A percentile compares a stretch with the other conserved stretches of the same genome.
phyloP scores from a whole-genome alignment of 2,329 filamentous ascomycete genomes.

The Ascosphaera pollenicola region DNA sequence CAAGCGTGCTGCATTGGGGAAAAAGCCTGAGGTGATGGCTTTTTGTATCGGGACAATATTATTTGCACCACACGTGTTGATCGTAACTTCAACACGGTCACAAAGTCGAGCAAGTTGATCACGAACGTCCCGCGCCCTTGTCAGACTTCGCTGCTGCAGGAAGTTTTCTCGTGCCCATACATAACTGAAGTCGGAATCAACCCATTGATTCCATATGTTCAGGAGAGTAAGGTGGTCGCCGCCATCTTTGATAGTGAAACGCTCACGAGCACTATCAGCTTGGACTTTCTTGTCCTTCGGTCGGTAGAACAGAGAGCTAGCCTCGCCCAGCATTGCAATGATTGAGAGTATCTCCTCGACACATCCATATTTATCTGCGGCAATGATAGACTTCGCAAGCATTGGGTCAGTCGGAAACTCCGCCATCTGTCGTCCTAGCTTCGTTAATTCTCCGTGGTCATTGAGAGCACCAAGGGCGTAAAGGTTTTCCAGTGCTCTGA shows the following conservation, averaged over 20 bases:
- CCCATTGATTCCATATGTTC: constrained; percentile 98
- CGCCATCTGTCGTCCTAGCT: constrained; percentile 88
- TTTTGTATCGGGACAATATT: constrained; percentile 68
- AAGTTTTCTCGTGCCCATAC: constrained; percentile 98
- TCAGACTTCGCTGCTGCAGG: constrained; percentile 78
- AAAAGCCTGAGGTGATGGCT: constrained; percentile 77
- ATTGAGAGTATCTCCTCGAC: constrained; percentile 89
- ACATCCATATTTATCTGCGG: constrained; percentile 66
- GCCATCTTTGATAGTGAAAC: constrained; percentile 82
- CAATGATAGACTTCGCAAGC: constrained; percentile 74
- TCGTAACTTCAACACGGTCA: constrained; percentile 68
- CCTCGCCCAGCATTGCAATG: constrained; percentile 77
- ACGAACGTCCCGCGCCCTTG: constrained; percentile 69
- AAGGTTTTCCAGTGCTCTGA: constrained; percentile 83
- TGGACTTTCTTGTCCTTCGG: constrained; percentile 94
- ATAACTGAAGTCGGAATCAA: constrained; percentile 55
- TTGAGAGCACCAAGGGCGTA: constrained; percentile 84
- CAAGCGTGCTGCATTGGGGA: constrained; percentile 71
- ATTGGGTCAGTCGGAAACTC: constrained; percentile 97
- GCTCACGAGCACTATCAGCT: constrained; percentile 93
- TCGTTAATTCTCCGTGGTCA: constrained; percentile 81
- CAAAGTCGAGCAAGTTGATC: constrained; percentile 85
- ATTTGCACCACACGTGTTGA: constrained; percentile 42
- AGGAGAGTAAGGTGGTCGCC: constrained; percentile 88
- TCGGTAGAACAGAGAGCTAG: constrained; percentile 76